Base-by-base conservation (phyloP, 352 stramenopile genomes). In the Phytophthora kernoviae region DNA sequence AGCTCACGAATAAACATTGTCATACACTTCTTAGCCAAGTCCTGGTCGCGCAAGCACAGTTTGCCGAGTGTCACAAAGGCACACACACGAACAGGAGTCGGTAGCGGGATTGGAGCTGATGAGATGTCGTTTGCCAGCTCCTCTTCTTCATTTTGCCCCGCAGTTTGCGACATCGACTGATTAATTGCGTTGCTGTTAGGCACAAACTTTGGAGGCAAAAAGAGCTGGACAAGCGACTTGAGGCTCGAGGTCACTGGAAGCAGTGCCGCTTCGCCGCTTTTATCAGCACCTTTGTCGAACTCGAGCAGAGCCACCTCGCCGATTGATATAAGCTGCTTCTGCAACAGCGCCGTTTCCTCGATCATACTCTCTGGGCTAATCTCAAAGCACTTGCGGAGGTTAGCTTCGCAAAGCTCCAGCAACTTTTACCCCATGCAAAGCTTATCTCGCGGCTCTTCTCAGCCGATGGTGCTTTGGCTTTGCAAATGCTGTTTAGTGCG, bases 1-100 rank as follows among this genome's bases (percentile, higher is more conserved):
- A 99, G 80, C 65, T 98, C 96, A 12, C 96, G 87, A 40, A 98
- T 97, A 34, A 99, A 77, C 70, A 99, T 96, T 27, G 90, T 98
- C 52, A 98, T 90, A 21, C 84, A 97, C 54, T 82, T 76, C 66
- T 98, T 98, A 1, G 96, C 95, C 18, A 99, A 73, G 32, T 75
- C 64, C 52, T 98, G 87, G 65, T 99, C 93, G 15, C 94, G 81
- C n/a, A 99, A 76, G 57, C 96, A 99, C 17, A 99, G 58, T 52
- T 99, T 99, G 30, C 97, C 97, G 20, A 98, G 65, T 1, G 92
- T 94, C 12, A 98, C 78, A 65, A 98, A 98, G 5, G 94, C 96
- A 64, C 96, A 96, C 11, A 97, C 94, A 20, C 96, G 81, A 34
- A 98, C 71, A 10, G 74, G 74, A 17, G 78, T 84, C 8, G 91